These are phyloP conservation scores for Fusarium sp. DNA, from an alignment of 2,329 filamentous ascomycete species.

Conservation along the genomic window DNA sequence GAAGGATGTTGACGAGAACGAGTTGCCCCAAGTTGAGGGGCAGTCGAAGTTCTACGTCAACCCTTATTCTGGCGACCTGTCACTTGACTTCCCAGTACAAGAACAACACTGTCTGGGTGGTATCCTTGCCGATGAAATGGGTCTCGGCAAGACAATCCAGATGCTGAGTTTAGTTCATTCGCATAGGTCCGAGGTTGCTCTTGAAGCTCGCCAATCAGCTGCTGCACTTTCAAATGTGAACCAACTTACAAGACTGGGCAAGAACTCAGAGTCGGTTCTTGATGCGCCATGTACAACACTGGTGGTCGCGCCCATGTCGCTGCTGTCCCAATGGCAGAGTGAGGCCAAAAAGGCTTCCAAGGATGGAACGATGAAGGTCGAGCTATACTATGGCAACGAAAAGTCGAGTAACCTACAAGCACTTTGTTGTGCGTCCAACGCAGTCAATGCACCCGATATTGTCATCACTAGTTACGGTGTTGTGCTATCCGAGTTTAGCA, in stretches of 20 bases:
- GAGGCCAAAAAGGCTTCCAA: slow-evolving; percentile 92
- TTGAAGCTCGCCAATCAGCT: slow-evolving; percentile 50
- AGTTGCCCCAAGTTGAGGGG: slow-evolving; percentile 72
- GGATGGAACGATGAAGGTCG: slow-evolving; percentile 81
- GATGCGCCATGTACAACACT: slow-evolving; percentile 88
- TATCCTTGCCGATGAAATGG: slow-evolving; percentile 97
- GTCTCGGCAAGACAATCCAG: slow-evolving; percentile 96
- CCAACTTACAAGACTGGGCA: slow-evolving; percentile 70
- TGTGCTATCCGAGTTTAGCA: slow-evolving; percentile 85
- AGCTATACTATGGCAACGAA: slow-evolving; percentile 93
- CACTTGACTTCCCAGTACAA: slow-evolving; percentile 89
- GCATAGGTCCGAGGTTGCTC: slow-evolving; percentile 71
- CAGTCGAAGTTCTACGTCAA: slow-evolving; percentile 91
- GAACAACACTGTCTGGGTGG: slow-evolving; percentile 95
- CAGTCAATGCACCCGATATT: slow-evolving; percentile 81
- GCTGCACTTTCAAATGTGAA: slow-evolving; percentile 60
- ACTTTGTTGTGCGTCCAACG: slow-evolving; percentile 80
- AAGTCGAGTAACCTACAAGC: slow-evolving; percentile 82
- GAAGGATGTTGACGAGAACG: slow-evolving; percentile 87
- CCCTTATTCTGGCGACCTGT: slow-evolving; percentile 94
- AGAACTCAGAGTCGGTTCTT: slow-evolving; percentile 66
- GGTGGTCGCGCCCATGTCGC: slow-evolving; percentile 95
- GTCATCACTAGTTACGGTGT: slow-evolving; percentile 96
- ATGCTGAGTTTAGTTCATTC: slow-evolving; percentile 95
- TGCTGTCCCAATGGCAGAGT: slow-evolving; percentile 96